Base-by-base conservation (phyloP, 371 early-diverging fungal species). In the Apophysomyces variabilis region DNA sequence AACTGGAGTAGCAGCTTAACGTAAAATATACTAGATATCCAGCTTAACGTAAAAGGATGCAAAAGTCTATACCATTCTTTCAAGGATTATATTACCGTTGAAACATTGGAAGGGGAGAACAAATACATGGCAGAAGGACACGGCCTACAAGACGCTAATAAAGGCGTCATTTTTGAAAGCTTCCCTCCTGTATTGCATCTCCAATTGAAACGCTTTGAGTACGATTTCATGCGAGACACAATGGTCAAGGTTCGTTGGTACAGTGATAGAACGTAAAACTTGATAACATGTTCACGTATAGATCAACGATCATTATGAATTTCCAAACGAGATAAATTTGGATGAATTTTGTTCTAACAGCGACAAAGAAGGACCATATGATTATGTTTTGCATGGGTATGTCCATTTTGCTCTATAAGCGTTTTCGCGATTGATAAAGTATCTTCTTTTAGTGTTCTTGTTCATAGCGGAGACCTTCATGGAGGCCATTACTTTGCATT, bases 401-500 rank as follows among this genome's bases (percentile, higher is more conserved):
- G 74, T 45, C 16, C 5, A 0, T 50, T n/a, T 26, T 9, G 3
- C n/a, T 7, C n/a, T 50, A n/a, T 5, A 11, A 41, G 11, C 13
- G 41, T 8, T 0, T 5, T 13, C 7, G 5, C 3, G 21, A n/a
- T 61, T 14, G 43, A 26, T 6, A 35, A 13, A 32, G 16, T 11
- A 8, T 43, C 59, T 50, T 36, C 32, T 7, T 73, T 57, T 68
- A 89, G 95, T 50, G 99, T 99, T 0, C 85, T 99, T 61, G 99
- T 99, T 7, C 99, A 99, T 77, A 91, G 90, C 65, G 99, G 99
- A 60, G 96, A 95, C 72, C 72, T 95, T 18, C 88, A 93, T 75
- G 95, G 96, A 57, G 99, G 99, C 1, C 99, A 99, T 83, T 99
- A 99, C 76, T 96, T 93, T 85, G 96, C 96, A 11, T 79, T 96